Conservation (phyloP, 73 alveolate genomes). For the Uronychia binucleata region DNA sequence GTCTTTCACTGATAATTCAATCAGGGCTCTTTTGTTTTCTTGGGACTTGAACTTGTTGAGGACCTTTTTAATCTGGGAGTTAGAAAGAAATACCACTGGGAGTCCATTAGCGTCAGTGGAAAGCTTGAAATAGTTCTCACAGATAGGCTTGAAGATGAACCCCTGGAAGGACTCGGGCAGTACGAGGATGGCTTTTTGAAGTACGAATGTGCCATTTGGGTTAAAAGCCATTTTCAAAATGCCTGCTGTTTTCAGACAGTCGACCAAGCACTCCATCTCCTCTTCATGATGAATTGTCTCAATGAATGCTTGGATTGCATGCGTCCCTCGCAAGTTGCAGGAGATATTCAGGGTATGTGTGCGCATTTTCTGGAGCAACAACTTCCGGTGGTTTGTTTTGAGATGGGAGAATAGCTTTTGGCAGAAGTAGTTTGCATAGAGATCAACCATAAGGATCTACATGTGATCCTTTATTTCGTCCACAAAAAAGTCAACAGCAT, state of each 20-base stretch:
- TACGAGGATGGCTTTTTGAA: constrained; percentile 80
- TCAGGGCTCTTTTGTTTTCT: constrained; percentile 21
- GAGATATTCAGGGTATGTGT: constrained; percentile 71
- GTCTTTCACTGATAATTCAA: constrained; percentile 25
- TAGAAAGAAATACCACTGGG: constrained; percentile 19
- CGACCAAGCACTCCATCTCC: constrained; percentile 50
- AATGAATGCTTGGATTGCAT: constrained; percentile 85
- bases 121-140: constrained; percentile 68
- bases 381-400: constrained; percentile 64
- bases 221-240: constrained; percentile 67
- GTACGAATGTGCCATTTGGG: constrained; percentile 88
- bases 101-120: constrained; percentile 71
- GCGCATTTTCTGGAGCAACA: constrained; percentile 58
- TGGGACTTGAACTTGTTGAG: constrained; percentile 32
- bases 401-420: constrained; percentile 73
- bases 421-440: constrained; percentile 88
- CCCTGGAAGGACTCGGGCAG: constrained; percentile 72
- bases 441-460: constrained; percentile 76
- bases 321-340: constrained; percentile 87
- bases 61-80: constrained; percentile 22
- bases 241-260: constrained; percentile 20
- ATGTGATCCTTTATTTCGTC: constrained; percentile 53
- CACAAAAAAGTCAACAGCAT: constrained; percentile 65
- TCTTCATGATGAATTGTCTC: constrained; percentile 72
- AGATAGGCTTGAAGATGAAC: constrained; percentile 68